phyloP scores from a whole-genome alignment of 1,139 yeast genomes.

The Meyerozyma smithsonii region DNA sequence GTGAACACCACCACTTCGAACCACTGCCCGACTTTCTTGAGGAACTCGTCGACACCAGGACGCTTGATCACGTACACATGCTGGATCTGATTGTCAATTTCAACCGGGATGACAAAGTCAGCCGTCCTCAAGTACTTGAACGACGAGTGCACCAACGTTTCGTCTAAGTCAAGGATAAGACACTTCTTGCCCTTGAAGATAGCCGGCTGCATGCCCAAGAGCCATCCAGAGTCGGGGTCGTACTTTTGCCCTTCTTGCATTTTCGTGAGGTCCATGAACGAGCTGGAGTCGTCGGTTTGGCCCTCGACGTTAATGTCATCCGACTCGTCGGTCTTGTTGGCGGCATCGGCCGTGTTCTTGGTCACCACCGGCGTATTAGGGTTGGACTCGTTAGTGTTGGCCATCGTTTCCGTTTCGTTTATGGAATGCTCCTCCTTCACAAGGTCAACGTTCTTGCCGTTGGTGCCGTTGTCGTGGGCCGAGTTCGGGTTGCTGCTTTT shows the following conservation, averaged over 20 bases:
- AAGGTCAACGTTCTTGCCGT: slow-evolving; percentile 26
- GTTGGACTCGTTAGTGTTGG: slow-evolving; percentile 35
- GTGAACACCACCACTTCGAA: slow-evolving; percentile 96
- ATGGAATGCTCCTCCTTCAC: slow-evolving; percentile 39
- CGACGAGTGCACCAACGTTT: slow-evolving; percentile 92
- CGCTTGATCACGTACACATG: slow-evolving; percentile 94
- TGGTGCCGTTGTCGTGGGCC: slow-evolving; percentile 5
- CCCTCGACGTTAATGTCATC: slow-evolving; percentile 7
- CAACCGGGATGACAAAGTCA: slow-evolving; percentile 76
- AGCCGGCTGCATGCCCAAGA: slow-evolving; percentile 46
- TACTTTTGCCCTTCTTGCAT: slow-evolving; percentile 67
- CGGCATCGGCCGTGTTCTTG: slow-evolving; percentile 8
- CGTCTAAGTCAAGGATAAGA: slow-evolving; percentile 87
- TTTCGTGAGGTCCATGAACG: slow-evolving; percentile 49
- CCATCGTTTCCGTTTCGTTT: slow-evolving; percentile 42
- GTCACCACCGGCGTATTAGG: slow-evolving; percentile 11
- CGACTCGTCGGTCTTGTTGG: background rate
- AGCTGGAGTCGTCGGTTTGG: slow-evolving; percentile 24
- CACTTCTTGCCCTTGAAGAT: slow-evolving; percentile 62
- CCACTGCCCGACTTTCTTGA: slow-evolving; percentile 75
- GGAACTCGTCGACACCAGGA: slow-evolving; percentile 96
- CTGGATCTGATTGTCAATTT: slow-evolving; percentile 83
- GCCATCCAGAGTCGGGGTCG: slow-evolving; percentile 55
- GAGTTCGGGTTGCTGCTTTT: slow-evolving; percentile 6
- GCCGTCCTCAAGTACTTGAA: slow-evolving; percentile 89